phyloP scores from a whole-genome alignment of 805 yeast genomes.

The Kazachstania kunashirensis region DNA sequence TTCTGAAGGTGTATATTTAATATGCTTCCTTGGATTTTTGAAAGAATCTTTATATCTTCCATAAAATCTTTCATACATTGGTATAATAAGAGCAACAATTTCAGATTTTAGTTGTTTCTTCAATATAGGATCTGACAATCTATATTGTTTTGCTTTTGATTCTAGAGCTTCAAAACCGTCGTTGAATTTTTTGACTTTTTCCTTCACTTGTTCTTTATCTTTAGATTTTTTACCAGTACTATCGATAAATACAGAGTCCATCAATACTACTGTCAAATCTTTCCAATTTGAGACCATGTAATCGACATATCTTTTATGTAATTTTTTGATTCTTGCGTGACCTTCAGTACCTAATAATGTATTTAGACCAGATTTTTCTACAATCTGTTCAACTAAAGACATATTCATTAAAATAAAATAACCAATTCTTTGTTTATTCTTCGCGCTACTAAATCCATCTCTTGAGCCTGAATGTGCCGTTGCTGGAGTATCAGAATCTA shows the following conservation, averaged over 20 bases:
- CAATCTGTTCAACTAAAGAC: constrained; percentile 63
- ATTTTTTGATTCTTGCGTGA: constrained; percentile 48
- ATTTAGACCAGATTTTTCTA: constrained; percentile 49
- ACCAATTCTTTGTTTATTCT: constrained; percentile 43
- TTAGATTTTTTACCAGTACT: constrained; percentile 48
- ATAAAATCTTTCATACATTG: constrained; percentile 77
- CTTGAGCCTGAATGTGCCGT: constrained; percentile 9
- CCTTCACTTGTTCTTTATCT: constrained; percentile 75
- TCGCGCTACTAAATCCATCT: constrained; percentile 13
- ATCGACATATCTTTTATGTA: constrained; percentile 66
- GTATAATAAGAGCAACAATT: constrained; percentile 59
- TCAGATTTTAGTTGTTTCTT: constrained; percentile 59
- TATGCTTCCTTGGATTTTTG: constrained; percentile 31
- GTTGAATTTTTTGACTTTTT: constrained; percentile 74
- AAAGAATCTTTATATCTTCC: constrained; percentile 42
- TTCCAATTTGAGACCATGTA: constrained; percentile 75
- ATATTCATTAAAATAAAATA: constrained; percentile 61
- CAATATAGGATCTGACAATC: constrained; percentile 56
- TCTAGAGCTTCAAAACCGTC: constrained; percentile 72
- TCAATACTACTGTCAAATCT: constrained; percentile 59
- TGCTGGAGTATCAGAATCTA: background rate
- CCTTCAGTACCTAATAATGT: constrained; percentile 50
- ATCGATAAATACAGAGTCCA: constrained; percentile 63
- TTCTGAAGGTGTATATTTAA: constrained; percentile 29
- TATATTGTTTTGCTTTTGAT: constrained; percentile 52